phyloP scores from a whole-genome alignment of 1,284 basidiomycete species.

The Filobasidium uniguttulatum region DNA sequence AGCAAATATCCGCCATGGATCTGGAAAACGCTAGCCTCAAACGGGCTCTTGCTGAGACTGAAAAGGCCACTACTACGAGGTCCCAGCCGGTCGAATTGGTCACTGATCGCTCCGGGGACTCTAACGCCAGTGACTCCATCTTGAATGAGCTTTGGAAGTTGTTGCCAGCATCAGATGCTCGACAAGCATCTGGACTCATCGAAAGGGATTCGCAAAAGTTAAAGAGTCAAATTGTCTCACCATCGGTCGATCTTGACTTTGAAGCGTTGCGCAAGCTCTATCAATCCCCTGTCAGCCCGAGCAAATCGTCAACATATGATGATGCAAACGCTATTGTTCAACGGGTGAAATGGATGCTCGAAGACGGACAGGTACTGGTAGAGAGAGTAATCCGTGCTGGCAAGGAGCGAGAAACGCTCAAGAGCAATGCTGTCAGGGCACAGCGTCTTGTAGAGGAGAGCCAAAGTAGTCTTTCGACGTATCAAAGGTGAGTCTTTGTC shows the following conservation, averaged over 20 bases:
- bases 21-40: conserved; percentile 9
- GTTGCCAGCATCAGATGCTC: conserved; percentile 62
- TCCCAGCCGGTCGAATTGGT: too few relatives aligned
- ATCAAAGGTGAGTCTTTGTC: conserved; percentile 46
- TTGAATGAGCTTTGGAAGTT: conserved; percentile 62
- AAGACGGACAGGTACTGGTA: conserved; percentile 66
- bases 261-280: conserved; percentile 32
- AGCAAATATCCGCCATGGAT: conserved; percentile 4
- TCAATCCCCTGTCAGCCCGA: conserved; percentile 26
- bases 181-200: conserved; percentile 49
- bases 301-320: conserved; percentile 16
- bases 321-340: conserved; percentile 54
- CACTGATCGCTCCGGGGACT: too few relatives aligned
- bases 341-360: conserved; percentile 61
- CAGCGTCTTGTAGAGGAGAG: conserved; percentile 76
- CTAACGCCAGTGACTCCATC: conserved; percentile 47
- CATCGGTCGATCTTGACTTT: conserved; percentile 37
- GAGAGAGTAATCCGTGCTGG: conserved; percentile 69
- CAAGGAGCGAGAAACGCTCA: conserved; percentile 70
- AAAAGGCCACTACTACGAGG: too few relatives aligned
- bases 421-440: conserved; percentile 76
- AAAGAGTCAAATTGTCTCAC: conserved; percentile 33
- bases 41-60: conserved; percentile 2
- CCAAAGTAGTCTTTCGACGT: conserved; percentile 61
- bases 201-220: conserved; percentile 43